Evolutionary conservation across 208 protist species (phyloP), one percentile per base, ranked within the genome.

Genomic region (Trypanosoma congolense): DNA sequence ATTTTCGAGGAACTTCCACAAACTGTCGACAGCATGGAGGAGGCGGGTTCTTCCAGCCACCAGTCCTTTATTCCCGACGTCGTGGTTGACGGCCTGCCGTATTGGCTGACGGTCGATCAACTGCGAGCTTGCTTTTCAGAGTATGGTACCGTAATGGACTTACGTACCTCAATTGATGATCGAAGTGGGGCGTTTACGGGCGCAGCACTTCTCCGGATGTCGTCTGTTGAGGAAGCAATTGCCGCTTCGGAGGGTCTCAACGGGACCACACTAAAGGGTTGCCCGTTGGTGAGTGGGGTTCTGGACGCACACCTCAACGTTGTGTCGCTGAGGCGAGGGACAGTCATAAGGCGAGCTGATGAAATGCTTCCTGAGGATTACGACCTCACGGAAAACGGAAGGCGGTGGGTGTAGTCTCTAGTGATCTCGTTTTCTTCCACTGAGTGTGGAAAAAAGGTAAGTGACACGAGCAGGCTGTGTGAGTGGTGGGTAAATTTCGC

Each of bases 31-130:
- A 29, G 45, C 26, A n/a, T 54, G 14, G 40, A 36, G 18, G 40
- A 40, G 28, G 45, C 43, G n/a, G 38, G 6, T 2, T n/a, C 18
- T n/a, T 43, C 53, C 14, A 21, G 40, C 18, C 26, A 45, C 16
- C 49, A 48, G 5, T 29, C 58, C 19, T 92, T 90, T 65, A 76
- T 94, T 22, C 83, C 87, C 0, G 83, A 94, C 52, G 47, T 94
- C 0, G 43, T 94, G 28, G 61, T 94, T 16, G 81, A 87, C 59
- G 82, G 80, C 10, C 75, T 94, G 22, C 87, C 87, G 16, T 91
- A 90, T 59, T 91, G 80, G 77, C 65, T 76, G 22, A 88, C 73
- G 9, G 80, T 83, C 53, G 81, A 86, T 48, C 77, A 94, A 61
- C 54, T 94, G 30, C 79, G 73, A 42, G 73, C 79, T 33, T 65